These are phyloP conservation scores for Rhododendron simsii DNA, from an alignment of 148 eudicot species.

Conservation along the genomic window DNA sequence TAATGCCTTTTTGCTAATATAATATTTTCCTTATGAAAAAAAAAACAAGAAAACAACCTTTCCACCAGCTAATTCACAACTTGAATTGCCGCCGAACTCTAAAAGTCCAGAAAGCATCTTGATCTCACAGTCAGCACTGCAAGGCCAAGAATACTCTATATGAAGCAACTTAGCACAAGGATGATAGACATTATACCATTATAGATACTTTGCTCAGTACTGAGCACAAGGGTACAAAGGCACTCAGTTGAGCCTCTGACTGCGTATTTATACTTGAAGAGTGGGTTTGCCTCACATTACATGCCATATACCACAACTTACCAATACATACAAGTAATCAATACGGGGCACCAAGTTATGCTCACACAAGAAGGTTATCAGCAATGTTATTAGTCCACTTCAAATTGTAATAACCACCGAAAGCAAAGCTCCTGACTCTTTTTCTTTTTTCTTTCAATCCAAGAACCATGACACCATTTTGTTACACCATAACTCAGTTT, in stretches of 20 bases:
- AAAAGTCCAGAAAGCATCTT: neutral
- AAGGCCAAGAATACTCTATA: neutral
- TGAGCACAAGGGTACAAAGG: neutral
- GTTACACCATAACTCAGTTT: neutral
- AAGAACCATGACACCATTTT: neutral
- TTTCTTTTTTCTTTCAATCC: neutral
- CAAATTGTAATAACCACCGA: neutral
- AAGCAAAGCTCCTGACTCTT: neutral
- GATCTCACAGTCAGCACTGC: neutral
- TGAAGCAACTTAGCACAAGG: neutral
- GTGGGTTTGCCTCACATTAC: neutral
- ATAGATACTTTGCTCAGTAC: neutral
- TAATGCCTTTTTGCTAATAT: neutral
- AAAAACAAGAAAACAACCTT: neutral
- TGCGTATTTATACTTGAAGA: neutral
- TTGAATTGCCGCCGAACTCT: neutral
- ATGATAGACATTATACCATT: neutral
- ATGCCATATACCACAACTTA: neutral
- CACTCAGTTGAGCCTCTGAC: neutral
- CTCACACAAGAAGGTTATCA: neutral
- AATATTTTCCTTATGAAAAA: too few species aligned
- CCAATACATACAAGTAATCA: neutral
- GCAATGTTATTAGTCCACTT: neutral
- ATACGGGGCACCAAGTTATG: neutral
- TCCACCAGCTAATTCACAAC: neutral